A percentile compares a stretch with the other conserved stretches of the same genome.
These are phyloP conservation scores for Hebeloma cylindrosporum DNA, from an alignment of 768 basidiomycete genomes.

Conservation along the genomic window DNA sequence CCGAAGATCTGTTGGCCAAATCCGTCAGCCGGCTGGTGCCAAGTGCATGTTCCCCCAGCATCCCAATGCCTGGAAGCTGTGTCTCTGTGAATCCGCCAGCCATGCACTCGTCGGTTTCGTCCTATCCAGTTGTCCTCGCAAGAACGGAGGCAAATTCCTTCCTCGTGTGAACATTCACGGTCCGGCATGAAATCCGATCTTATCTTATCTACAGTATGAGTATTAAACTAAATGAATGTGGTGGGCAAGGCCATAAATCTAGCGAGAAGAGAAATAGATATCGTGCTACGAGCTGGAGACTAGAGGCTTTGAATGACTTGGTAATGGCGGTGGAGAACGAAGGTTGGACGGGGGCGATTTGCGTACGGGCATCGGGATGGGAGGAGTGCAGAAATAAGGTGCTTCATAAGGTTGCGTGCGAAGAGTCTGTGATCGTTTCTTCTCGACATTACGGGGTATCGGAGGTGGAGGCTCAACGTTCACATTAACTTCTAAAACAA, in stretches of 20 bases:
- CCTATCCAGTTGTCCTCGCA: too few species aligned
- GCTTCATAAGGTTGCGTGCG: conserved; percentile 63
- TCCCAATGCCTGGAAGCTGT: conserved; percentile 3
- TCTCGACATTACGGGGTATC: conserved; percentile 22
- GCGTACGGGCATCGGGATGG: conserved; percentile 26
- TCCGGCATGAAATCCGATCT: too few species aligned
- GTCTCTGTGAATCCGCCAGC: conserved; percentile 13
- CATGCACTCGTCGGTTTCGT: too few species aligned
- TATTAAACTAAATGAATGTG: too few species aligned
- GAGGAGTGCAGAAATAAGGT: conserved; percentile 60
- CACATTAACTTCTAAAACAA: conserved; percentile 12
- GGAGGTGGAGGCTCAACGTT: conserved; percentile 7
- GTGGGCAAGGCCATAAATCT: too few species aligned
- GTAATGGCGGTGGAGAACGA: too few species aligned
- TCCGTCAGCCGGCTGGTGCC: conserved; percentile 23
- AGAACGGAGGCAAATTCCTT: too few species aligned
- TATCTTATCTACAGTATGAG: too few species aligned
- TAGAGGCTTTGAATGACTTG: too few species aligned
- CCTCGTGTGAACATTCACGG: too few species aligned
- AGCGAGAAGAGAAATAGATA: too few species aligned
- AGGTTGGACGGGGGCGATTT: too few species aligned
- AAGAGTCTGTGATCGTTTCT: conserved; percentile 36
- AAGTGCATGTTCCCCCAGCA: conserved; percentile 7
- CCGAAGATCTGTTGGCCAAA: conserved; percentile 25
- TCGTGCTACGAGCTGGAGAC: background rate